Evolutionary conservation across 495 filamentous ascomycete species (phyloP).

Genomic region (Pyrenula aspistea): DNA sequence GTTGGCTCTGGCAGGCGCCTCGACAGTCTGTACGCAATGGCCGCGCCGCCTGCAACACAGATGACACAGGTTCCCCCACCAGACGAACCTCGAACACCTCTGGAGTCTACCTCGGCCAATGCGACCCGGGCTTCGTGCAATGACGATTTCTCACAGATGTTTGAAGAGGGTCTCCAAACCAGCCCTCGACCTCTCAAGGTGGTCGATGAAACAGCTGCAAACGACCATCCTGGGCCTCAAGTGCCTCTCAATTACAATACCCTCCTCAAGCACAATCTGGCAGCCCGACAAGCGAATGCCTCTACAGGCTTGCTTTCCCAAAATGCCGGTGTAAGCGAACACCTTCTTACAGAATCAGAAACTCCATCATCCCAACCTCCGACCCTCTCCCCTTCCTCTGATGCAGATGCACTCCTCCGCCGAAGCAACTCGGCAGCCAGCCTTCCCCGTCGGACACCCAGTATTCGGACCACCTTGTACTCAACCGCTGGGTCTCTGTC

Average conservation of each 20-base stretch:
- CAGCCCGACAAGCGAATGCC: neutral
- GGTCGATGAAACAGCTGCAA: neutral
- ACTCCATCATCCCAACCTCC: neutral
- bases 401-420: constrained; percentile 20
- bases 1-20: too few species aligned
- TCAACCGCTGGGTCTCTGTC: constrained; percentile 43
- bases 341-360: neutral
- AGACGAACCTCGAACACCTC: neutral
- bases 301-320: neutral
- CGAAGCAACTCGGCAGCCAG: constrained; percentile 33
- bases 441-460: constrained; percentile 35
- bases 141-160: neutral
- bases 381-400: constrained; percentile 16
- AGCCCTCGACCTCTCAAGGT: neutral
- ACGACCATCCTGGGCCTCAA: neutral
- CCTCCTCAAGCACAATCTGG: neutral
- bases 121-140: neutral
- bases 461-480: constrained; percentile 31
- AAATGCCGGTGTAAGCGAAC: neutral
- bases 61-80: neutral
- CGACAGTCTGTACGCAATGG: too few species aligned
- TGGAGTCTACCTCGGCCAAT: neutral
- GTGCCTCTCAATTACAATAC: neutral
- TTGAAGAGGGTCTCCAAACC: neutral
- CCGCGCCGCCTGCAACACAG: neutral